Base-by-base conservation (phyloP, 345 rosid genomes). In the Noccaea caerulescens region DNA sequence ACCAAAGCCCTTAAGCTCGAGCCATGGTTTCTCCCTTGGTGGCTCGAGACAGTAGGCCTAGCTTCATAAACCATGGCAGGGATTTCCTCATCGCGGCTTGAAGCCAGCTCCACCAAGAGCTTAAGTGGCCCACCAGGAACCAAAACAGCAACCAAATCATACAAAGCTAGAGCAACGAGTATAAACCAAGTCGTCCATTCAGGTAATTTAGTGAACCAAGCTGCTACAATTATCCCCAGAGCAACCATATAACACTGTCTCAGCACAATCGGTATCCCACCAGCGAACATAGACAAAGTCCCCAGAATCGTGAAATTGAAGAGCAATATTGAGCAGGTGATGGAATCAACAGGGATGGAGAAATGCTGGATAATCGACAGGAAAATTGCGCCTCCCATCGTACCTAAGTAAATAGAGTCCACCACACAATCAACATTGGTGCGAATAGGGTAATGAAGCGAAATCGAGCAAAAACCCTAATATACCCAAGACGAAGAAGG, bases 41-140 rank as follows among this genome's bases (percentile, higher is more conserved):
- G 69, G 6, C 54, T 69, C 9, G 87, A 77, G 56, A 87, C 89
- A 3, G 82, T 78, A n/a, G 99, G 97, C 23, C 99, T 84, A 63
- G 97, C 96, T 82, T 94, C 97, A 55, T 94, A 94, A 3, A 94
- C 81, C 84, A 91, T 80, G 6, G 99, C 99, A 46, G 99, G 99
- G 45, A 94, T 92, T 67, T 94, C 99, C 72, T 94, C 92, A 54
- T 89, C 93, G 43, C 97, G 86, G 66, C 75, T 87, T 0, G 96
- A 93, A 58, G 99, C 95, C 63, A 94, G 84, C 78, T 91, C 91
- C 10, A 94, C 97, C 77, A 94, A 72, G 72, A 94, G 57, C 83
- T 89, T 94, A 58, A 91, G 98, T 3, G 98, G 98, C 1, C 98
- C 98, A 42, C 98, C 96, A 46, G 98, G 99, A 3, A 90, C 96